These are phyloP conservation scores for Vitellaria paradoxa DNA, from an alignment of 179 eudicot species.

Conservation along the genomic window DNA sequence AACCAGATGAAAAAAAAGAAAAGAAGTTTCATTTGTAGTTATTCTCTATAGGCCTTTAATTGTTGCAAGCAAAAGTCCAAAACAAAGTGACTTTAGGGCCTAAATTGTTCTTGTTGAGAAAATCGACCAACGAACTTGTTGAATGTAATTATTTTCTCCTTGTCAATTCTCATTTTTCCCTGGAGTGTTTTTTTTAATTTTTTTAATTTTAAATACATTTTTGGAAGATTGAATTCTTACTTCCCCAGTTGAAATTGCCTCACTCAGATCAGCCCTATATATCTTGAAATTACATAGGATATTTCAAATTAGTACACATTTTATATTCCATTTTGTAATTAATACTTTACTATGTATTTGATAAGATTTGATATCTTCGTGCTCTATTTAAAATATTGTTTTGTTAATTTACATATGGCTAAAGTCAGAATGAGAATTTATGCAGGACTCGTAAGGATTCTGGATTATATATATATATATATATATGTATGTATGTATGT, in stretches of 20 bases:
- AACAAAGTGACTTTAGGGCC: neutral
- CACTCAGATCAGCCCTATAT: neutral
- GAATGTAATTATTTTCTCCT: neutral
- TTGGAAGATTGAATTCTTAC: neutral
- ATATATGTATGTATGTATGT: too few relatives aligned
- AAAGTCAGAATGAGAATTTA: too few relatives aligned
- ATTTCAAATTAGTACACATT: too few relatives aligned
- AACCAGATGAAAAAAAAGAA: neutral
- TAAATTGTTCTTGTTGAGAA: neutral
- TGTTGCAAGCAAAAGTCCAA: constrained; percentile 1
- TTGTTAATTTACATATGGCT: too few relatives aligned
- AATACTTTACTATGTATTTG: too few relatives aligned
- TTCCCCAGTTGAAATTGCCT: neutral
- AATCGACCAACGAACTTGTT: neutral
- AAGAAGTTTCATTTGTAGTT: constrained; percentile 8
- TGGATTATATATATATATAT: too few relatives aligned
- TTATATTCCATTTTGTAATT: too few relatives aligned
- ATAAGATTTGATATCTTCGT: too few relatives aligned
- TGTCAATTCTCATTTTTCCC: neutral
- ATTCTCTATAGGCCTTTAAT: constrained; percentile 2
- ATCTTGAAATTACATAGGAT: neutral
- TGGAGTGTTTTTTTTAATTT: too few relatives aligned
- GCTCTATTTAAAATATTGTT: too few relatives aligned
- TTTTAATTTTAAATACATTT: neutral
- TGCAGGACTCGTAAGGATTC: too few relatives aligned